Base-by-base conservation (phyloP, 768 basidiomycete genomes). In the Termitomyces sp. region DNA sequence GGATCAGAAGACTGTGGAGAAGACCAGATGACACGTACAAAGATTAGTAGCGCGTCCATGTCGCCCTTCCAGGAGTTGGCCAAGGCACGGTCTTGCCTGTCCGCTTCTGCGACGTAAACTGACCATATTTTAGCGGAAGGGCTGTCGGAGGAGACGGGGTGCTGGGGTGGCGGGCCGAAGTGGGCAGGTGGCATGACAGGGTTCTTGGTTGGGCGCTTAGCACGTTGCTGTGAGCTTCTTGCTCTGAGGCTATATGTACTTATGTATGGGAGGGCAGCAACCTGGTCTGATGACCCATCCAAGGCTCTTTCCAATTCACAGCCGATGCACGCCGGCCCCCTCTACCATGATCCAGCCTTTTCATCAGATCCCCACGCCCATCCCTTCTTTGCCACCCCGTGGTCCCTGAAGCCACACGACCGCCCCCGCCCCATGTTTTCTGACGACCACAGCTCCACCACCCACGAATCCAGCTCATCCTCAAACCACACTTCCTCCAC, bases 341-440 rank as follows among this genome's bases (percentile, higher is more conserved):
- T 41, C 51, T 41, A 76, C 52, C 74, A 80, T 63, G 81, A 82
- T 62, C 84, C 82, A 49, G 84, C 84, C 0, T 85, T 85, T 73
- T 84, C 83, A 60, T 61, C 77, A 52, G 78, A 84, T 70, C 84
- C 83, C 17, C 72, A 71, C 53, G 64, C 73, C 4, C 73, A 86
- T 68, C 84, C 82, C 1, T 75, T 71, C 60, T 67, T 72, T 63
- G 59, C 57, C 66, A 67, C 71, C 57, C 63, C 63, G 64, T 66
- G 69, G 57, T 59, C 69, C 46, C 34, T 50, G 11, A 58, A 57
- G 19, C 57, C 47, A 29, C 42, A 55, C 48, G 68, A 68, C 34
- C 50, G 63, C 41, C 63, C 69, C 21, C 62, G 65, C 27, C 59
- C 63, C 42, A 65, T 62, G 60, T 51, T 60, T 19, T 57, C 54